Base-by-base conservation (phyloP, 1,284 basidiomycete genomes). In the Cryptococcus wingfieldii region DNA sequence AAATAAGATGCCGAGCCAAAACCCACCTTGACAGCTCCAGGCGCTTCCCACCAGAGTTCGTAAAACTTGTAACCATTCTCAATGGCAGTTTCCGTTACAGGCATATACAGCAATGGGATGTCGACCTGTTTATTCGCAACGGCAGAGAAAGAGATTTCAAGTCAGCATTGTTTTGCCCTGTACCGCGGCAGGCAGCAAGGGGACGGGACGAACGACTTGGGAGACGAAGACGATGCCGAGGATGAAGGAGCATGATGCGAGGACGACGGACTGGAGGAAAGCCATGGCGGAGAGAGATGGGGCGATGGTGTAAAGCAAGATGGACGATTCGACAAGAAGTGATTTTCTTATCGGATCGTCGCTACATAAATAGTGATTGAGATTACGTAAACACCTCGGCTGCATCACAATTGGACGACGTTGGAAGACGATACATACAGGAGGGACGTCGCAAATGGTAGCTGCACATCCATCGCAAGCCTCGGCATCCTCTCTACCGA, bases 141-240 rank as follows among this genome's bases (percentile, higher is more conserved):
- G 25, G 45, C 45, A 9, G 27, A 16, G 18, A 46, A 12, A 1
- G 12, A 23, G 47, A 34, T 19, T n/a, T 49, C 27, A 28, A 18
- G n/a, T 25, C 31, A 19, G n/a, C 3, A 49, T 9, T 49, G 28
- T 49, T 38, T 18, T 37, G 12, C 3, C 14, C 41, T 18, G 14
- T 18, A 47, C 13, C 16, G n/a, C 27, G 19, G 10, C 46, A 47
- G n/a, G 18, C n/a, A 38, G 31, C 48, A 5, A 10, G 42, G 12
- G 47, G 31, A 23, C 23, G 6, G 34, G 31, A 23, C 38, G 47
- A 38, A 76, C 76, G 38, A 77, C 74, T 65, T 78, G 85, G 77
- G 87, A 92, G 65, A 93, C 90, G 76, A 90, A 90, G 58, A 93
- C 79, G 63, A 93, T 86, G 57, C 91, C 87, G 41, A 93, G 81